Evolutionary conservation across 2,329 filamentous ascomycete genomes (phyloP).

Genomic region (Ceratocystis cubensis): DNA sequence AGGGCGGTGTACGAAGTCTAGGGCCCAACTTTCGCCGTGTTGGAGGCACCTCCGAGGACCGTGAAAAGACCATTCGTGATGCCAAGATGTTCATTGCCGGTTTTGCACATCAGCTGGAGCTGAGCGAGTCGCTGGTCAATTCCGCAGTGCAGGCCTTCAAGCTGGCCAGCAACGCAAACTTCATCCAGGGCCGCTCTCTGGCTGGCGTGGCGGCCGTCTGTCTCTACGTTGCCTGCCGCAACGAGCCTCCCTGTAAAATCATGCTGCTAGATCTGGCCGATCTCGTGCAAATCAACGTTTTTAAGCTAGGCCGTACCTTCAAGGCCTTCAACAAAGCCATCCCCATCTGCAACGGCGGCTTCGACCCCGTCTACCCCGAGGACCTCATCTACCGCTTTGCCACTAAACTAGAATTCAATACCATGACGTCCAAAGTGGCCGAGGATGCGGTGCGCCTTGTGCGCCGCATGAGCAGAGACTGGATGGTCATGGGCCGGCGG

Average conservation of each 20-base stretch:
- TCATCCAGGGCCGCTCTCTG: conserved; percentile 74
- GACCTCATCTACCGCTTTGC: conserved; percentile 87
- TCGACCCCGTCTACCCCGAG: conserved; percentile 67
- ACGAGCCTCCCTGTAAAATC: conserved; percentile 63
- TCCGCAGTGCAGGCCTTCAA: conserved; percentile 63
- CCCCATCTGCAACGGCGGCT: conserved; percentile 52
- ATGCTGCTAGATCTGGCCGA: conserved; percentile 97
- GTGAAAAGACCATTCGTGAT: conserved; percentile 49
- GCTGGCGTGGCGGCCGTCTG: conserved; percentile 81
- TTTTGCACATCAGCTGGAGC: conserved; percentile 46
- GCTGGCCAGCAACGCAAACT: conserved; percentile 60
- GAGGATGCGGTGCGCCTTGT: conserved; percentile 79
- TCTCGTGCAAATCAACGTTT: conserved; percentile 71
- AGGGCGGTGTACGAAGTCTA: conserved; percentile 61
- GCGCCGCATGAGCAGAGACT: conserved; percentile 87
- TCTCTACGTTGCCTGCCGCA: conserved; percentile 77
- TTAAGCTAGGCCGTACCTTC: conserved; percentile 80
- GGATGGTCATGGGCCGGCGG: conserved; percentile 90
- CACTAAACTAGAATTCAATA: conserved; percentile 78
- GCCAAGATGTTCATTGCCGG: conserved; percentile 47
- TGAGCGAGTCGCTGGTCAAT: conserved; percentile 51
- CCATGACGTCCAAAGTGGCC: conserved; percentile 69
- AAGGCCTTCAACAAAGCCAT: conserved; percentile 65
- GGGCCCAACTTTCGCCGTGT: conserved; percentile 50
- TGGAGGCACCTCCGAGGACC: conserved; percentile 41